These are phyloP conservation scores for Suhomyces bokatorum DNA, from an alignment of 1,139 yeast species.

Conservation along the genomic window DNA sequence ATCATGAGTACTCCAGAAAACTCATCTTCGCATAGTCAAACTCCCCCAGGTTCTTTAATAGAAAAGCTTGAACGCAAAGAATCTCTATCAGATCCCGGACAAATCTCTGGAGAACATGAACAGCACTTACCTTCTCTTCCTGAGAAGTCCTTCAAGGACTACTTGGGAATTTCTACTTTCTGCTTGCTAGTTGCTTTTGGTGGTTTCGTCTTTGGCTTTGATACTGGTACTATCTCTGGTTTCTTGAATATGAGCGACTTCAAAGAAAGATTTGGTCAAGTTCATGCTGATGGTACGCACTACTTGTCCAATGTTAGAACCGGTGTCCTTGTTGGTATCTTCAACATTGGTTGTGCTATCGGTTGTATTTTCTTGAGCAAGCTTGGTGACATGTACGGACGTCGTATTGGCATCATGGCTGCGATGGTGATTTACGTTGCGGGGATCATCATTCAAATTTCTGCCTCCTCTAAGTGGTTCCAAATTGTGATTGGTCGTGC, in stretches of 20 bases:
- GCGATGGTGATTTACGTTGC: slow-evolving; percentile 25
- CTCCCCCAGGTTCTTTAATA: slow-evolving; percentile 13
- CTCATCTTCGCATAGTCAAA: slow-evolving; percentile 5
- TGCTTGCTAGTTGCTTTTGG: slow-evolving; percentile 28
- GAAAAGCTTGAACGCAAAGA: slow-evolving; percentile 18
- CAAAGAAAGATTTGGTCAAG: slow-evolving; percentile 21
- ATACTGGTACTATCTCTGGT: slow-evolving; percentile 36
- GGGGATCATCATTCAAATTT: slow-evolving; percentile 26
- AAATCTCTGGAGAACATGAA: slow-evolving; percentile 11
- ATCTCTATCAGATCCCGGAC: slow-evolving; percentile 13
- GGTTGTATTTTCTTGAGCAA: slow-evolving; percentile 25
- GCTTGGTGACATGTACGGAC: slow-evolving; percentile 24
- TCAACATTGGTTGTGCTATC: slow-evolving; percentile 28
- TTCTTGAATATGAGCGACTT: slow-evolving; percentile 26
- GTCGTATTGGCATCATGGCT: slow-evolving; percentile 25
- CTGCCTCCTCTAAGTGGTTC: slow-evolving; percentile 41
- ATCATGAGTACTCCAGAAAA: slow-evolving; percentile 7
- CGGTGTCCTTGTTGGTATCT: slow-evolving; percentile 39
- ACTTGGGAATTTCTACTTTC: slow-evolving; percentile 20
- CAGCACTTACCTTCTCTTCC: slow-evolving; percentile 26
- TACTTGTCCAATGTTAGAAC: slow-evolving; percentile 44
- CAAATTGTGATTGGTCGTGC: slow-evolving; percentile 52
- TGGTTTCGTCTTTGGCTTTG: slow-evolving; percentile 29
- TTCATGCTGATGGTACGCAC: slow-evolving; percentile 19
- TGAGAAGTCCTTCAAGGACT: slow-evolving; percentile 26